A percentile compares a stretch with the other conserved stretches of the same genome.
Evolutionary conservation across 495 filamentous ascomycete genomes (phyloP).

Genomic region (Oleoguttula mirabilis): DNA sequence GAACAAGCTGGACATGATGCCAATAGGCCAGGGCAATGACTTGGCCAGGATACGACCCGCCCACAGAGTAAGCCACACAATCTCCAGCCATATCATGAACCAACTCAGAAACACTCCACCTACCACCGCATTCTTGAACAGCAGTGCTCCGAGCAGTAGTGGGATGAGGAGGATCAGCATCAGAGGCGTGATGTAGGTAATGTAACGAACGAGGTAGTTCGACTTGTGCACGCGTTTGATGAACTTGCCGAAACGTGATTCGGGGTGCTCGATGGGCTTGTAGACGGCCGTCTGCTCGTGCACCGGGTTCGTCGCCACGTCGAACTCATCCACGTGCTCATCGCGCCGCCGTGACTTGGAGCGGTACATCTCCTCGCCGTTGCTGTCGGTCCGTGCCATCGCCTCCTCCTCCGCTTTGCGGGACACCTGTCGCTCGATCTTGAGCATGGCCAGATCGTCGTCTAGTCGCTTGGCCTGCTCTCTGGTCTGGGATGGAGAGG

Average conservation of each 20-base stretch:
- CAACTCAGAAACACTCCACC: slow-evolving; percentile 72
- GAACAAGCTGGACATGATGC: slow-evolving; percentile 57
- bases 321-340: slow-evolving; percentile 72
- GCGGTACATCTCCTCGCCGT: slow-evolving; percentile 31
- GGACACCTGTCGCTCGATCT: slow-evolving; percentile 65
- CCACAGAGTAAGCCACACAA: slow-evolving; percentile 90
- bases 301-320: slow-evolving; percentile 58
- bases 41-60: slow-evolving; percentile 61
- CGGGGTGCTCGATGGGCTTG: slow-evolving; percentile 54
- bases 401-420: slow-evolving; percentile 41
- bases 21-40: slow-evolving; percentile 54
- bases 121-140: slow-evolving; percentile 51
- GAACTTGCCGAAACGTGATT: slow-evolving; percentile 47
- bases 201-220: slow-evolving; percentile 68
- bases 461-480: slow-evolving; percentile 63
- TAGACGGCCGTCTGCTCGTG: slow-evolving; percentile 60
- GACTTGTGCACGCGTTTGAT: slow-evolving; percentile 60
- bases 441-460: slow-evolving; percentile 74
- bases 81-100: slow-evolving; percentile 79
- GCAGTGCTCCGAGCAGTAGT: slow-evolving; percentile 60
- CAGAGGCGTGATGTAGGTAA: slow-evolving; percentile 74
- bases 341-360: slow-evolving; percentile 38
- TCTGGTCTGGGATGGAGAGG: slow-evolving; percentile 40
- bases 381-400: slow-evolving; percentile 24
- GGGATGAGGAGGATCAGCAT: slow-evolving; percentile 67